Evolutionary conservation across 257 asterid species (phyloP).

Genomic region (Linderniella brevidens): DNA sequence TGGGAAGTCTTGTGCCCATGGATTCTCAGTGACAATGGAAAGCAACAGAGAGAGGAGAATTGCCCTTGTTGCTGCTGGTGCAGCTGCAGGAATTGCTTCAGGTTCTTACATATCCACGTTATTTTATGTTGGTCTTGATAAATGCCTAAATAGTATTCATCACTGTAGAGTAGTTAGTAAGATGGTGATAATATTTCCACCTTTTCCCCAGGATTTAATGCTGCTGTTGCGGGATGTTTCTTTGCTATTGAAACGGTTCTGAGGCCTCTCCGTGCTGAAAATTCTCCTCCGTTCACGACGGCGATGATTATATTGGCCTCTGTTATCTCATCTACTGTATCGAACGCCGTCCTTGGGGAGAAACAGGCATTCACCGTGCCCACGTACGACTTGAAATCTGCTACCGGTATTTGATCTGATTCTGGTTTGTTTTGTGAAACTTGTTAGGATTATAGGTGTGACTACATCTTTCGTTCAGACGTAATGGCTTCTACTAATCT

Average conservation of each 20-base stretch:
- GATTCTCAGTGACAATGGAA: conserved; percentile 88
- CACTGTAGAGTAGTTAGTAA: neutral
- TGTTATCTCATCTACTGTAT: conserved; percentile 91
- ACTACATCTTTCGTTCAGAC: too few relatives aligned
- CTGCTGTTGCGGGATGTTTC: conserved; percentile 98
- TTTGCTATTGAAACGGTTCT: conserved; percentile 98
- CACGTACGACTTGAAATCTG: conserved; percentile 98
- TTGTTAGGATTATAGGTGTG: conserved; percentile 1
- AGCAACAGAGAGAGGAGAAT: conserved; percentile 90
- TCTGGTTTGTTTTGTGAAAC: conserved; percentile 28
- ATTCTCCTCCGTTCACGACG: conserved; percentile 98
- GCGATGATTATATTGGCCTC: conserved; percentile 98
- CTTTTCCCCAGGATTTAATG: conserved; percentile 71
- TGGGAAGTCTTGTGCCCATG: conserved; percentile 93
- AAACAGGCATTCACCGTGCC: conserved; percentile 99
- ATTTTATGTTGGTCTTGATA: neutral
- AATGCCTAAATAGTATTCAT: too few relatives aligned
- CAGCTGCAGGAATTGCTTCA: conserved; percentile 98
- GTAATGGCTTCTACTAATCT: too few relatives aligned
- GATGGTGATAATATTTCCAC: conserved; percentile 2
- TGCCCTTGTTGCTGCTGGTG: conserved; percentile 98
- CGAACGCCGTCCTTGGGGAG: conserved; percentile 96
- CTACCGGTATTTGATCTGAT: conserved; percentile 93
- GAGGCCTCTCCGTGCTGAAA: conserved; percentile 96
- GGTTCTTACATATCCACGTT: conserved; percentile 27